Evolutionary conservation across 345 rosid species (phyloP).

Genomic region (Lepidium africanum): DNA sequence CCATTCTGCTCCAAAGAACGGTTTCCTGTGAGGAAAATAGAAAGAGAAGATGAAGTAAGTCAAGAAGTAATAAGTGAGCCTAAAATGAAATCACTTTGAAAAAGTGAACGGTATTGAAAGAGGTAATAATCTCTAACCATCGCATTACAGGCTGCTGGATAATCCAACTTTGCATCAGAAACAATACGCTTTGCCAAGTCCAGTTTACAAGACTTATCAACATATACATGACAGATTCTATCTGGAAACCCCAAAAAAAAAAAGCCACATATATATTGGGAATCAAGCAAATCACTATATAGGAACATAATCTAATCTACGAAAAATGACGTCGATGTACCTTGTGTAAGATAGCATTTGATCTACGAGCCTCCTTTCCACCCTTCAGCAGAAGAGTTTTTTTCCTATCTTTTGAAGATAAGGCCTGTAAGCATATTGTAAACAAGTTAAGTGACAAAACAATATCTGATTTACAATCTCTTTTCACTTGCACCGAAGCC

Average conservation of each 20-base stretch:
- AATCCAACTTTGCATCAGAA: slow-evolving; percentile 87
- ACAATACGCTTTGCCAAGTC: slow-evolving; percentile 73
- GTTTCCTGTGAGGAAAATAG: slow-evolving; percentile 62
- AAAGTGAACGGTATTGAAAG: slow-evolving; percentile 2
- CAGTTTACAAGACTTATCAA: slow-evolving; percentile 79
- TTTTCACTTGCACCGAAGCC: too few relatives aligned
- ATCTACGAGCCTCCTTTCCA: slow-evolving; percentile 89
- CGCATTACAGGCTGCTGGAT: slow-evolving; percentile 97
- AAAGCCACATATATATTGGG: not conserved
- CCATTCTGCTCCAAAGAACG: slow-evolving; percentile 67
- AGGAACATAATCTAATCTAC: not conserved
- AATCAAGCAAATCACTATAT: not conserved
- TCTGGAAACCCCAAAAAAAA: slow-evolving; percentile 34
- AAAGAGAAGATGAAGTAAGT: slow-evolving; percentile 9
- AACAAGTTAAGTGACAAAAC: too few relatives aligned
- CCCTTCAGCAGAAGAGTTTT: slow-evolving; percentile 90
- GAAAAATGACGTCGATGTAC: slow-evolving; percentile 26
- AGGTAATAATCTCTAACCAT: slow-evolving; percentile 48
- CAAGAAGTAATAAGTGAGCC: not conserved
- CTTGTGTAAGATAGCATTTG: slow-evolving; percentile 94
- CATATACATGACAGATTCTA: slow-evolving; percentile 94
- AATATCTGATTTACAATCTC: too few relatives aligned
- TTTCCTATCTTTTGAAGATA: too few relatives aligned
- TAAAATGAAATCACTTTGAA: not conserved
- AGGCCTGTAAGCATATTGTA: too few relatives aligned